phyloP scores from a whole-genome alignment of 768 basidiomycete species.

The Chalciporus pseudorubinellus region DNA sequence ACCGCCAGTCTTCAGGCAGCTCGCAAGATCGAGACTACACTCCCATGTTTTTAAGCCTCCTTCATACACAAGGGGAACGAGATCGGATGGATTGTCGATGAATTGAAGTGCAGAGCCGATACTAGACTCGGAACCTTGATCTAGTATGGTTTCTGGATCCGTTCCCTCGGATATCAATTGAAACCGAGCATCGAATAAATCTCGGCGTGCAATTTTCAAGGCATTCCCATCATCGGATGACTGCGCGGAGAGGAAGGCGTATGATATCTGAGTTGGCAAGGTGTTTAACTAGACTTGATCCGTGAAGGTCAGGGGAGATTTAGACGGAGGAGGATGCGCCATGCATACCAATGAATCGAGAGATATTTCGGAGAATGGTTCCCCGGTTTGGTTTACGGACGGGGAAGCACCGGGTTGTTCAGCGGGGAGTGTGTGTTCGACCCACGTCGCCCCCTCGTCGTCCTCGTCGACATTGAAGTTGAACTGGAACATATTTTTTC shows the following conservation, averaged over 20 bases:
- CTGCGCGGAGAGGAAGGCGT: slow-evolving; percentile 65
- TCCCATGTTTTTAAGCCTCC: slow-evolving; percentile 99
- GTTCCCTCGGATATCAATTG: slow-evolving; percentile 71
- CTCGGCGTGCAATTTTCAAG: slow-evolving; percentile 63
- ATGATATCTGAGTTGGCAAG: slow-evolving; percentile 75
- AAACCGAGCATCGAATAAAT: slow-evolving; percentile 95
- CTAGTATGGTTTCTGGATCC: slow-evolving; percentile 29
- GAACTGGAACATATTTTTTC: slow-evolving; percentile 41
- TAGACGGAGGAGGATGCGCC: neutral
- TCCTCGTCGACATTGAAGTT: slow-evolving; percentile 59
- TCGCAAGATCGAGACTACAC: slow-evolving; percentile 84
- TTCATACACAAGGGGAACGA: slow-evolving; percentile 91
- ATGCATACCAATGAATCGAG: slow-evolving; percentile 33
- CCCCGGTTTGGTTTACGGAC: slow-evolving; percentile 1
- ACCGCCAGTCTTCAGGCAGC: slow-evolving; percentile 48
- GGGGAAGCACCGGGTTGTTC: neutral
- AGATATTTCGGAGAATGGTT: slow-evolving; percentile 29
- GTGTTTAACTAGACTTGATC: slow-evolving; percentile 52
- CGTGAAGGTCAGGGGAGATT: slow-evolving; percentile 5
- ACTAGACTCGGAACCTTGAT: slow-evolving; percentile 11
- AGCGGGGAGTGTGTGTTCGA: slow-evolving; percentile 5
- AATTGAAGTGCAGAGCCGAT: slow-evolving; percentile 49
- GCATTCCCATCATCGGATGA: slow-evolving; percentile 34
- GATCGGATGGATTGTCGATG: slow-evolving; percentile 82
- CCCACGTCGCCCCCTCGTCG: slow-evolving; percentile 28